A percentile compares a stretch with the other conserved stretches of the same genome.
These are phyloP conservation scores for Lunasporangiospora selenospora DNA, from an alignment of 192 early-diverging fungal genomes.

Conservation along the genomic window DNA sequence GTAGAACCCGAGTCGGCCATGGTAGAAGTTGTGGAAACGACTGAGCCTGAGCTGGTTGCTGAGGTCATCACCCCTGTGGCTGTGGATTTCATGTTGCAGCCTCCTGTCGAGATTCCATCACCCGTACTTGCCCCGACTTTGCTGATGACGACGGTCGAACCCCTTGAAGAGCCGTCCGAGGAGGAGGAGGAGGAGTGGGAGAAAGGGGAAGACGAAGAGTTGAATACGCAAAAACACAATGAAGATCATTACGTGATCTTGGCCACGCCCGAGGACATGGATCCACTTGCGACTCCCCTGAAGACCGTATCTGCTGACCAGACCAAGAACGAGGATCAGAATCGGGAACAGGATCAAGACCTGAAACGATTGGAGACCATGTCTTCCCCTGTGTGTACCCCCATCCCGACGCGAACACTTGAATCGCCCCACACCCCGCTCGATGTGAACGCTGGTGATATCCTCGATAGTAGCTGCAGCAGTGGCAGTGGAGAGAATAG, in stretches of 20 bases:
- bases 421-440: too few species aligned
- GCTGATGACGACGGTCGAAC: not conserved
- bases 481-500: conserved; percentile 1
- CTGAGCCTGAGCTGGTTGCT: not conserved
- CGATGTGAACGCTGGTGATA: not conserved
- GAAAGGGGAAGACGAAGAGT: not conserved
- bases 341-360: too few species aligned
- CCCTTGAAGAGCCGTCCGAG: not conserved
- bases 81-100: conserved; percentile 3
- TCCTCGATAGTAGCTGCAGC: not conserved
- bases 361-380: too few species aligned
- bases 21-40: not conserved
- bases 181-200: not conserved
- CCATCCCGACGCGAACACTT: conserved; percentile 7
- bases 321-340: too few species aligned
- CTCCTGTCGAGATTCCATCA: conserved; percentile 9
- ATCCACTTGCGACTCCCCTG: not conserved
- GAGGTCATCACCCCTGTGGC: not conserved
- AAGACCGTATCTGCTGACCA: not conserved
- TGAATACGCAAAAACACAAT: too few species aligned
- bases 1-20: not conserved
- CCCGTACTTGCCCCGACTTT: not conserved
- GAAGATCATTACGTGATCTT: too few species aligned
- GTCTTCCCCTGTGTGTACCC: conserved; percentile 14
- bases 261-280: not conserved